Evolutionary conservation across 108 stramenopile species (phyloP).

Genomic region (Cyclotella atomus): DNA sequence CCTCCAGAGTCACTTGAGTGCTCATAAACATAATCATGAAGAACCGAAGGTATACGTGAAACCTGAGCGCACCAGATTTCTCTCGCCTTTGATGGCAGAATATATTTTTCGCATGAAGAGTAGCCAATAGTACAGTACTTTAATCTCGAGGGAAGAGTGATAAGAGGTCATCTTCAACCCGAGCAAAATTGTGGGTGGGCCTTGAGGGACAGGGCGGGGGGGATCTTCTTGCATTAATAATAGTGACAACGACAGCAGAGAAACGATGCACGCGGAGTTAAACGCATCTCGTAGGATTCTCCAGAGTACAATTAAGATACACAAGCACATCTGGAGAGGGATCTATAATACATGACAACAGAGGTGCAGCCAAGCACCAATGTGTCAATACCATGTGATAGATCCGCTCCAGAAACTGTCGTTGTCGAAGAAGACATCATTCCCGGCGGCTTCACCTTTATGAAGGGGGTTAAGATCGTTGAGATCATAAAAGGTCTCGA

Average conservation of each 20-base stretch:
- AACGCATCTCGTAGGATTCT: constrained; percentile 27
- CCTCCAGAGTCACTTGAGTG: constrained; percentile 17
- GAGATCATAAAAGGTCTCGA: constrained; percentile 75
- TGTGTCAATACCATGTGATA: constrained; percentile 84
- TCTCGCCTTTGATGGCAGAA: constrained; percentile 25
- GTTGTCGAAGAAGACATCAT: constrained; percentile 85
- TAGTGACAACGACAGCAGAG: constrained; percentile 41
- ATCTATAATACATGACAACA: constrained; percentile 29
- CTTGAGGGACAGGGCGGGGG: background rate
- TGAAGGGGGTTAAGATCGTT: constrained; percentile 23
- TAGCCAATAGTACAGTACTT: constrained; percentile 29
- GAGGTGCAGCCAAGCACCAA: constrained; percentile 8
- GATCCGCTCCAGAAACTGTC: constrained; percentile 92
- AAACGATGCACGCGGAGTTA: constrained; percentile 32
- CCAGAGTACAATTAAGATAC: background rate
- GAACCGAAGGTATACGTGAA: constrained; percentile 26
- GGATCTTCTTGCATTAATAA: constrained; percentile 29
- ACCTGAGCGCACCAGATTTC: constrained; percentile 40
- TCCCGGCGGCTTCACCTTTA: constrained; percentile 8
- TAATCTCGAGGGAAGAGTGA: background rate
- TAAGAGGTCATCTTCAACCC: background rate
- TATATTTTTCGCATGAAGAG: constrained; percentile 16
- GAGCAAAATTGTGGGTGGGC: constrained; percentile 1
- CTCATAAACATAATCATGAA: constrained; percentile 24
- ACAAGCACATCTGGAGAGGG: background rate